Evolutionary conservation across 805 yeast genomes (phyloP), one percentile per base, ranked within the genome.

Genomic region (Pichia deserticola): DNA sequence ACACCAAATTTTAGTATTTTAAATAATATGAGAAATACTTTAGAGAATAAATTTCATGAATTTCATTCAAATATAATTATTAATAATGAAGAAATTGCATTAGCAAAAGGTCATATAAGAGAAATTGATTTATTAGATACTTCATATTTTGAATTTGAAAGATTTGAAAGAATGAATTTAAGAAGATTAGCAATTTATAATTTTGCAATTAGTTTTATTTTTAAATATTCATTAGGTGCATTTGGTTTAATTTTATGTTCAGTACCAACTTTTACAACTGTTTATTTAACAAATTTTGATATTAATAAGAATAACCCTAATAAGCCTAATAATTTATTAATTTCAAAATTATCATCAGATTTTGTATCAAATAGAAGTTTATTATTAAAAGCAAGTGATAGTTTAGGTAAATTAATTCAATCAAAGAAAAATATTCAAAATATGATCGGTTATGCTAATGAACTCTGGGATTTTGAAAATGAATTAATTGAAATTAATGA

Each of bases 141-240:
- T 58, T 78, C 88, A 29, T 90, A 88, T 67, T 89, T 88, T 66
- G 84, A 85, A 54, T 72, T 89, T 56, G 93, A 86, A 56, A 73
- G 82, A 52, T 92, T 89, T 66, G 75, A 84, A 56, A 79, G 85
- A 59, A 77, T 81, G 68, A 90, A 86, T 61, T 76, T 85, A 54
- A 79, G 86, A 68, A 82, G 86, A 57, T 47, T 73, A 69, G 83
- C 92, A 32, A 65, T 85, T 29, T 92, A 89, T 66, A 89, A 89
- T 61, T 78, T 87, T 57, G 86, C 92, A 2, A 93, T 92, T 57
- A 87, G 85, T 45, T 90, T 89, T 59, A 81, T 89, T 48, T 90
- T 90, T 53, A 90, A 90, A 68, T 90, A 90, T 67, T 79, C 89
- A 44, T 85, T 97, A 90, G 98, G 98, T 54, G 98, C 97, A 3